These are phyloP conservation scores for Primulina tabacum DNA, from an alignment of 257 asterid genomes.

Conservation along the genomic window DNA sequence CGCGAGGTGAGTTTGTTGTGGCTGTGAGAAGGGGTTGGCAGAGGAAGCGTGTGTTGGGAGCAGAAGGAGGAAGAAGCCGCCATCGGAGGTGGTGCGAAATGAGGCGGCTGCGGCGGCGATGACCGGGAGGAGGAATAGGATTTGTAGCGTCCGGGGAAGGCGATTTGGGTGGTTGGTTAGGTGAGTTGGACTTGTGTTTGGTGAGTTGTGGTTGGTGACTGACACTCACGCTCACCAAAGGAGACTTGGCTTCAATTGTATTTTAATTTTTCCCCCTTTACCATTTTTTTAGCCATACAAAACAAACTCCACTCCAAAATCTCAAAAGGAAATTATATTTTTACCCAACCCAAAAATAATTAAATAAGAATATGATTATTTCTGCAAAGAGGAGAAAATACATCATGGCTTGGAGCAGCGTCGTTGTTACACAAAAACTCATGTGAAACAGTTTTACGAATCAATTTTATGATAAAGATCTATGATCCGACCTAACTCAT, in stretches of 20 bases:
- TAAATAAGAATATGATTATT: too few species aligned
- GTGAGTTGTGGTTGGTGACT: not conserved
- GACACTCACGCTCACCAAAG: not conserved
- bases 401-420: too few species aligned
- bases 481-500: too few species aligned
- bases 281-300: too few species aligned
- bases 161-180: not conserved
- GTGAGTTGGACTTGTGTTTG: not conserved
- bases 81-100: constrained; percentile 26
- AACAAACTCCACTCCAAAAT: too few species aligned
- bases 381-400: too few species aligned
- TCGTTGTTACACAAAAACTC: too few species aligned
- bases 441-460: too few species aligned
- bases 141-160: constrained; percentile 21
- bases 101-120: constrained; percentile 21
- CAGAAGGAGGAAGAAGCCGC: constrained; percentile 48
- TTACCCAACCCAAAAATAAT: too few species aligned
- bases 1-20: constrained; percentile 31
- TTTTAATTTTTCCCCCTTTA: too few species aligned
- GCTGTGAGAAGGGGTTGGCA: constrained; percentile 29
- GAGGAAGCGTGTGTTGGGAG: constrained; percentile 34
- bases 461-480: too few species aligned
- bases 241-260: not conserved
- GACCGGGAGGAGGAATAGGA: constrained; percentile 1
- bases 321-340: too few species aligned